A percentile compares a stretch with the other conserved stretches of the same genome.
These are phyloP conservation scores for Cryptosporidium xiaoi DNA, from an alignment of 169 alveolate genomes.

Conservation along the genomic window DNA sequence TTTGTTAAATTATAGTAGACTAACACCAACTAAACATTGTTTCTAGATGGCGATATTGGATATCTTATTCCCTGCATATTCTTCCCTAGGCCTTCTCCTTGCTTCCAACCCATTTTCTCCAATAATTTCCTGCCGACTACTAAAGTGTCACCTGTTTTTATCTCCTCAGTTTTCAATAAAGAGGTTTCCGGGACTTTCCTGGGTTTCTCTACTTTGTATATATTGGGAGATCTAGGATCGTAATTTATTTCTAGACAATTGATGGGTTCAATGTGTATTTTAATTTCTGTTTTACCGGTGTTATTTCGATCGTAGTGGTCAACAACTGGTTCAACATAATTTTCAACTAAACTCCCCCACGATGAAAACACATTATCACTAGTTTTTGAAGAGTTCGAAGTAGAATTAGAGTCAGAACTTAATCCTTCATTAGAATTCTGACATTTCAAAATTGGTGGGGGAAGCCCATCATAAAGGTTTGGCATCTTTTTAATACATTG, in stretches of 20 bases:
- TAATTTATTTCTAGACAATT: conserved; percentile 22
- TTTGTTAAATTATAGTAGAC: neutral
- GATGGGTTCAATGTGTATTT: too few species aligned
- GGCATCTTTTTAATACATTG: neutral
- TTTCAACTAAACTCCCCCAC: conserved; percentile 25
- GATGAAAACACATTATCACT: neutral
- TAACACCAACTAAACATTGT: neutral
- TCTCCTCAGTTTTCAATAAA: neutral
- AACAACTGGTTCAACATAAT: neutral
- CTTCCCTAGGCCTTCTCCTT: conserved; percentile 67
- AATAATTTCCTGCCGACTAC: conserved; percentile 34
- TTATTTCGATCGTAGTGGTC: neutral
- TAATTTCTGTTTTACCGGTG: neutral
- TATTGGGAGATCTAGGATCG: conserved; percentile 39
- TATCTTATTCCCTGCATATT: conserved; percentile 57
- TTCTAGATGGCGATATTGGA: conserved; percentile 5
- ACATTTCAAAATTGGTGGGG: conserved; percentile 40
- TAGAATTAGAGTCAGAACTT: neutral
- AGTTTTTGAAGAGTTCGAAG: neutral
- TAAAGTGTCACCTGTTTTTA: neutral
- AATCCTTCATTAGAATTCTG: neutral
- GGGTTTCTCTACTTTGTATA: neutral
- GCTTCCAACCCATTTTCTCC: conserved; percentile 69
- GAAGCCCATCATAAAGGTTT: conserved; percentile 55
- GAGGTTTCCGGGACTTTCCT: neutral